A percentile compares a stretch with the other conserved stretches of the same genome.
Evolutionary conservation across 371 early-diverging fungal species (phyloP).

Genomic region (Actinomortierella ambigua): DNA sequence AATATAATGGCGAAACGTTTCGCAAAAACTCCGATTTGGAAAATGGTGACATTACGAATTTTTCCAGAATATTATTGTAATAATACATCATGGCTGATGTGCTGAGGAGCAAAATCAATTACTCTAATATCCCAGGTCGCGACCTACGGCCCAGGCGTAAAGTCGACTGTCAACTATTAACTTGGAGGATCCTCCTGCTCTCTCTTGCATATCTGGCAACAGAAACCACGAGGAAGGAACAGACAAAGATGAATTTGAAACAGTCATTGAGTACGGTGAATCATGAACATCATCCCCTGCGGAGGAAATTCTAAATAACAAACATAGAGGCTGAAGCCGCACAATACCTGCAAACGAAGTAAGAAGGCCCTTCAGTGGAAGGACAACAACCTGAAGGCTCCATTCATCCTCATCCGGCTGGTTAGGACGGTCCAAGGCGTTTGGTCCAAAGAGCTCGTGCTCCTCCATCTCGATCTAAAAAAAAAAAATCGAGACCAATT

Average conservation of each 20-base stretch:
- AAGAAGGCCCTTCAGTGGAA: conserved; percentile 50
- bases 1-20: too few species aligned
- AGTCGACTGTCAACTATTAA: conserved; percentile 36
- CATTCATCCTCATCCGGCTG: conserved; percentile 59
- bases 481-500: not conserved
- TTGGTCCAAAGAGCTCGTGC: conserved; percentile 18
- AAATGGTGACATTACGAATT: too few species aligned
- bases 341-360: conserved; percentile 47
- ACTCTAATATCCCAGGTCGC: conserved; percentile 20
- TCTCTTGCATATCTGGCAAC: conserved; percentile 21
- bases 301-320: too few species aligned
- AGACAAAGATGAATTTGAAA: not conserved
- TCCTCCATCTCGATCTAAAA: conserved; percentile 37
- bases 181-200: conserved; percentile 26
- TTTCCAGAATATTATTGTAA: too few species aligned
- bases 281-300: not conserved
- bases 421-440: conserved; percentile 20
- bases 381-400: conserved; percentile 53
- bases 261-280: too few species aligned
- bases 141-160: conserved; percentile 35
- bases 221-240: not conserved
- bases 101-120: too few species aligned
- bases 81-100: too few species aligned
- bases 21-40: too few species aligned
- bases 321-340: too few species aligned